Base-by-base conservation (phyloP, 2,329 filamentous ascomycete genomes). In the Penicillium sp. region DNA sequence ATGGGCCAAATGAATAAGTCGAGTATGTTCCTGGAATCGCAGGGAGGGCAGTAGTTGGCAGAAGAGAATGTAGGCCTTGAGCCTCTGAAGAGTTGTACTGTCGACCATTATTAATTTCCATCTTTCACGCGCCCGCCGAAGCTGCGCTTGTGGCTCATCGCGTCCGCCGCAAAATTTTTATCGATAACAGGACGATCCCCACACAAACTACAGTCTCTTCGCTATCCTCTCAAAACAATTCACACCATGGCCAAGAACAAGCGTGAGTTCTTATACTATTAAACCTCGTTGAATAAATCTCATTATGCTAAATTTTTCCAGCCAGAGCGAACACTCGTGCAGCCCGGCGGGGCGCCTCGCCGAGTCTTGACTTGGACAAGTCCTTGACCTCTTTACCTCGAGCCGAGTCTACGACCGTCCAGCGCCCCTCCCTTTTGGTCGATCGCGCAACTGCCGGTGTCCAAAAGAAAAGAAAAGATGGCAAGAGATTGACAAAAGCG, bases 291-390 rank as follows among this genome's bases (percentile, higher is more conserved):
- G 25, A 40, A 26, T 45, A 46, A 48, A 28, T 26, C 49, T 22
- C 55, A 65, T 65, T 62, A 66, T 22, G 52, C n/a, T 46, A 7
- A 46, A 45, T 49, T 45, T n/a, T 28, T 40, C 25, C 62, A 87
- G 84, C 79, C 60, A 77, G 80, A 52, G 83, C 84, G 2, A 65
- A 84, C 70, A 87, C 86, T 53, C 84, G 86, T 59, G 85, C 85
- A 58, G 84, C 84, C 40, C 82, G 85, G 65, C 81, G 86, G 67
- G 85, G 81, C 63, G 79, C 77, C 56, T 85, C 84, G 6, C 85
- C 85, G 22, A 82, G 82, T 56, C 74, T 84, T 64, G 73, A 84
- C 63, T 70, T 82, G 52, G 81, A 84, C 72, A 83, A 83, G 69
- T 82, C 81, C 46, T 69, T 84, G 54, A 79, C 71, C 58, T 71